Evolutionary conservation across 2,329 filamentous ascomycete genomes (phyloP), one percentile per base, ranked within the genome.

Genomic region (Alternaria novae-zelandiae): DNA sequence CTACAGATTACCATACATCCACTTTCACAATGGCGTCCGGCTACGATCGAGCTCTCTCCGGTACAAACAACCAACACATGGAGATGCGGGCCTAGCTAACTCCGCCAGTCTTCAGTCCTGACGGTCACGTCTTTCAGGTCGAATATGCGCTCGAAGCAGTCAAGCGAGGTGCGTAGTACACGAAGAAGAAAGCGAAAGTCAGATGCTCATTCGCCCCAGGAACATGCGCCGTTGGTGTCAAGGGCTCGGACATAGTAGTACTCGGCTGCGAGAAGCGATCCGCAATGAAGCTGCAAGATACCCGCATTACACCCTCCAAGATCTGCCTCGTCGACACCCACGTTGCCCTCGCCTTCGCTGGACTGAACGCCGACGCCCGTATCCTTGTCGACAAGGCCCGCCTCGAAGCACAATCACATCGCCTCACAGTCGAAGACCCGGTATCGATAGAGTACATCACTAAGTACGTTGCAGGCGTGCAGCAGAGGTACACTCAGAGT

Each of bases 371-470:
- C 80, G 96, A 99, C 83, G 96, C 96, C 76, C 90, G 96, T 79
- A 99, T 99, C 80, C 88, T 99, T 69, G 92, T 99, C 80, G 96
- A 99, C 88, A 98, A 97, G 86, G 96, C 96, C 64, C 90, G 96
- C 74, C 85, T 98, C 82, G 96, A 99, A 85, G 95, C 96, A 53
- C 96, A 99, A 84, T 97, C 94, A 73, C 96, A 99, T 85, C 91
- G 96, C 69, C 86, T 99, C 74, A 98, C 96, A 5, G 94, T 99
- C 63, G 96, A 99, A 81, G 96, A 99, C 80, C 95, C 96, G 59
- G 93, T 97, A 70, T 95, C 93, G 67, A 96, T 99, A 82, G 96
- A 99, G 84, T 99, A 99, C 87, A 97, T 99, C 79, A 98, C 96
- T 77, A 98, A 99, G 86, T 97, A 98, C 78, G 91, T 99, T 68